Percentiles rank a stretch among this genome's conserved stretches.
Conservation (phyloP, 257 asterid species). For the Scutellaria minor region DNA sequence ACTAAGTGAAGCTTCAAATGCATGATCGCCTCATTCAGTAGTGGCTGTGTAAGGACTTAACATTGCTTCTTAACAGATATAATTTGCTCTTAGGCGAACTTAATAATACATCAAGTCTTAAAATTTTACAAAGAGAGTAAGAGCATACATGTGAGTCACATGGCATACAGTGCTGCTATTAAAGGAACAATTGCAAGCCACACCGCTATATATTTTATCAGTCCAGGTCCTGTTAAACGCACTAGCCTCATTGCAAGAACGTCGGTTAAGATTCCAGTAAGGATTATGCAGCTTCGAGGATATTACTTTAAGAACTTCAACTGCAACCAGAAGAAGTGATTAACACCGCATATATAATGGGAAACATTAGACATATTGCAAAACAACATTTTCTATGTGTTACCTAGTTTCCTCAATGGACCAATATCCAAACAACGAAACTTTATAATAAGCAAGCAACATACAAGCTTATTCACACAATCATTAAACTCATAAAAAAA, state of each 20-base stretch:
- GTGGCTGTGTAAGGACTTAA: too few relatives aligned
- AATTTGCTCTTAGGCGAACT: too few relatives aligned
- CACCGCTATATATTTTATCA: conserved; percentile 26
- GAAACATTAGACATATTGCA: not conserved
- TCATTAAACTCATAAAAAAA: too few relatives aligned
- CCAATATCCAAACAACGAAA: too few relatives aligned
- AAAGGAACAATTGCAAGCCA: conserved; percentile 69
- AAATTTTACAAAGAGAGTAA: not conserved
- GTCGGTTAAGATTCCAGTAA: conserved; percentile 57
- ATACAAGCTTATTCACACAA: too few relatives aligned
- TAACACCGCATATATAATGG: conserved; percentile 3
- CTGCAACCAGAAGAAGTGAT: conserved; percentile 46
- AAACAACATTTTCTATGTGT: not conserved
- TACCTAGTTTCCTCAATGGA: not conserved
- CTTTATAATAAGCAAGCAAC: not conserved
- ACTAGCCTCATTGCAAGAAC: conserved; percentile 50
- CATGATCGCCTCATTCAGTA: too few relatives aligned
- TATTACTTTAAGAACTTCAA: conserved; percentile 59
- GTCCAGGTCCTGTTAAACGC: conserved; percentile 49
- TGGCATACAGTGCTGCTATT: conserved; percentile 60
- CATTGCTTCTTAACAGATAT: too few relatives aligned
- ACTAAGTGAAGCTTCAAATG: too few relatives aligned
- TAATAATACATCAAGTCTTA: not conserved
- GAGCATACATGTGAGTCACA: conserved; percentile 75
- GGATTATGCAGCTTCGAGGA: conserved; percentile 58